Evolutionary conservation across 2,329 filamentous ascomycete genomes (phyloP).

Genomic region (Penicillium sp.): DNA sequence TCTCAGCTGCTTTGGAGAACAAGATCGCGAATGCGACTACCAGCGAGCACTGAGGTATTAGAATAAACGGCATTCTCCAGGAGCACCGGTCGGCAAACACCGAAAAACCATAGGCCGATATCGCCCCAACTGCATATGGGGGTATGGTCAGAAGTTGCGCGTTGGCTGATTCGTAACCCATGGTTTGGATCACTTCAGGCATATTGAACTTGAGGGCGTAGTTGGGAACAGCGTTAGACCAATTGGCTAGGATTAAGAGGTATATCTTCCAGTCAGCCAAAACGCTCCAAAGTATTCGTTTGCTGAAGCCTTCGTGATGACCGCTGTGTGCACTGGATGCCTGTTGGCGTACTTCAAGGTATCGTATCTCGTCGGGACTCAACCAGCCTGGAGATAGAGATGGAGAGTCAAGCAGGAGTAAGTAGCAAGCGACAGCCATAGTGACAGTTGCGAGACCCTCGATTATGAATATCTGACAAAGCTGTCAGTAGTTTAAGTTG

Average conservation of each 20-base stretch:
- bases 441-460: constrained; percentile 67
- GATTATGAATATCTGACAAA: constrained; percentile 58
- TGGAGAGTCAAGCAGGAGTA: constrained; percentile 42
- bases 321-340: constrained; percentile 24
- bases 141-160: constrained; percentile 30
- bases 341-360: constrained; percentile 43
- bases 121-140: constrained; percentile 39
- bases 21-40: constrained; percentile 42
- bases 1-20: constrained; percentile 39
- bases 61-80: constrained; percentile 45
- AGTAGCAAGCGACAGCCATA: constrained; percentile 51
- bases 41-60: constrained; percentile 36
- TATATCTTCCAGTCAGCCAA: constrained; percentile 54
- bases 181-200: constrained; percentile 45
- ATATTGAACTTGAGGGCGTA: constrained; percentile 38
- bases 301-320: constrained; percentile 34
- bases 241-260: constrained; percentile 45
- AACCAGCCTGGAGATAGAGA: constrained; percentile 40
- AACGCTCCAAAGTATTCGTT: constrained; percentile 41
- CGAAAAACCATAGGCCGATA: constrained; percentile 31
- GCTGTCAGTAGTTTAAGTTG: neutral
- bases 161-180: constrained; percentile 43
- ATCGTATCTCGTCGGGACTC: constrained; percentile 43
- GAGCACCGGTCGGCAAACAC: constrained; percentile 41
- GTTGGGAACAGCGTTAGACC: constrained; percentile 45